These are phyloP conservation scores for Epichloe typhina DNA, from an alignment of 2,329 filamentous ascomycete genomes.

Conservation along the genomic window DNA sequence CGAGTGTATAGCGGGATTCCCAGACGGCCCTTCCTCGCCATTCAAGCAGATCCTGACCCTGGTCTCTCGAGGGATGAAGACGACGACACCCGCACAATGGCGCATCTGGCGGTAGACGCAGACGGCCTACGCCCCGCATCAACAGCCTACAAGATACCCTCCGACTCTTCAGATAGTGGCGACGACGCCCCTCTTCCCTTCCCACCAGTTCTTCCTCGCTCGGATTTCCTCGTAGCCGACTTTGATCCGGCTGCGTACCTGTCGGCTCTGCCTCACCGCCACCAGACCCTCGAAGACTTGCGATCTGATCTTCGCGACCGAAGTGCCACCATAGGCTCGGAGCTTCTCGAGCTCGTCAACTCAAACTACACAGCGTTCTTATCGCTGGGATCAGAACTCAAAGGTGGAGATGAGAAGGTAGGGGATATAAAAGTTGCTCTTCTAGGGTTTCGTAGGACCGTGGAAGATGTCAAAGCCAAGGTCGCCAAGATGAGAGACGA, in stretches of 20 bases:
- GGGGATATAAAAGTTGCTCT: slow-evolving; percentile 82
- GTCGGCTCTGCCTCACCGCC: slow-evolving; percentile 65
- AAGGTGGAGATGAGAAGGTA: slow-evolving; percentile 80
- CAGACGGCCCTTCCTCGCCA: background rate
- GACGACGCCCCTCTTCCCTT: slow-evolving; percentile 71
- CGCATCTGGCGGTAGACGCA: background rate
- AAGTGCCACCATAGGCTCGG: slow-evolving; percentile 64
- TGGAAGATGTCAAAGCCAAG: slow-evolving; percentile 56
- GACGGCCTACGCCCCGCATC: slow-evolving; percentile 7
- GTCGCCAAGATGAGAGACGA: slow-evolving; percentile 53
- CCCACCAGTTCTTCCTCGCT: slow-evolving; percentile 68
- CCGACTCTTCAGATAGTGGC: slow-evolving; percentile 21
- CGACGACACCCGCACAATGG: slow-evolving; percentile 1
- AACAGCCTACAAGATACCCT: slow-evolving; percentile 5
- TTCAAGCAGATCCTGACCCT: background rate
- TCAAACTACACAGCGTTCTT: slow-evolving; percentile 89
- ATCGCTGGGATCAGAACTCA: slow-evolving; percentile 64
- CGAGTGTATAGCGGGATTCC: background rate
- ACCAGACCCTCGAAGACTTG: slow-evolving; percentile 92
- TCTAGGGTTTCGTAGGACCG: slow-evolving; percentile 70
- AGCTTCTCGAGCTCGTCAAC: slow-evolving; percentile 90
- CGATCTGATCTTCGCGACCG: slow-evolving; percentile 74
- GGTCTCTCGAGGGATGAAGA: background rate
- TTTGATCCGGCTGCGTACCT: slow-evolving; percentile 79
- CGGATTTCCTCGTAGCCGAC: slow-evolving; percentile 62